phyloP scores from a whole-genome alignment of 1,284 basidiomycete genomes.

The Trichosporon coremiiforme region DNA sequence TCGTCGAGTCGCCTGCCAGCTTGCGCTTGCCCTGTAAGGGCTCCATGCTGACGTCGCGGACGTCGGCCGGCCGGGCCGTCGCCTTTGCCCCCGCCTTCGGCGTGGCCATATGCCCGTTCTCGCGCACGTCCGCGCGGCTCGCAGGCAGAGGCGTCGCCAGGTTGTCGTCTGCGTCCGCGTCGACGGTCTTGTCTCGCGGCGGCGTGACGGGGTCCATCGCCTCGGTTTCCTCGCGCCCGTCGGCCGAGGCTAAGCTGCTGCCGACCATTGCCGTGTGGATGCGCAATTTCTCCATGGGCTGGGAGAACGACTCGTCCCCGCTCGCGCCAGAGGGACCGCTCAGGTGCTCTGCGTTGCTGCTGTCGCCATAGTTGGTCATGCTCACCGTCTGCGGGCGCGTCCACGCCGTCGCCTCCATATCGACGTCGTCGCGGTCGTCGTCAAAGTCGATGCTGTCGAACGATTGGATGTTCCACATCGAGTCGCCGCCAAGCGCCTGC shows the following conservation, averaged over 20 bases:
- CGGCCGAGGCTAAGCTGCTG: not conserved
- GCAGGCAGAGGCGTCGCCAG: not conserved
- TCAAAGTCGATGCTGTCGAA: conserved; percentile 37
- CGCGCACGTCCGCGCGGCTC: not conserved
- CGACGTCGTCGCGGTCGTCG: conserved; percentile 27
- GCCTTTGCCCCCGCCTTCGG: not conserved
- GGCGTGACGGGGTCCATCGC: not conserved
- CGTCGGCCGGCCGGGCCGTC: not conserved
- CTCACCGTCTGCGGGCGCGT: conserved; percentile 43
- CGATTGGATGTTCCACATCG: conserved; percentile 46
- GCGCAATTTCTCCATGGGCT: conserved; percentile 47
- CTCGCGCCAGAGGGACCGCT: conserved; percentile 27
- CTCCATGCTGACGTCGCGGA: conserved; percentile 1
- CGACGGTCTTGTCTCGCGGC: not conserved
- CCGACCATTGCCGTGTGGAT: conserved; percentile 27
- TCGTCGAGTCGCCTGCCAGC: conserved; percentile 11
- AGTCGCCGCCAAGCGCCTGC: conserved; percentile 45
- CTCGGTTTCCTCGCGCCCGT: conserved; percentile 4
- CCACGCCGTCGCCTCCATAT: conserved; percentile 32
- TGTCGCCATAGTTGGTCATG: conserved; percentile 46
- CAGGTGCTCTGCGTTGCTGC: conserved; percentile 17
- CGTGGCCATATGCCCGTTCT: not conserved
- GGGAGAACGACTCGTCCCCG: conserved; percentile 39
- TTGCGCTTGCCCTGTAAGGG: not conserved
- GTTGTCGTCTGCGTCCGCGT: not conserved